Evolutionary conservation across 2,329 filamentous ascomycete genomes (phyloP).

Genomic region (Chaetomiaceae sp.): DNA sequence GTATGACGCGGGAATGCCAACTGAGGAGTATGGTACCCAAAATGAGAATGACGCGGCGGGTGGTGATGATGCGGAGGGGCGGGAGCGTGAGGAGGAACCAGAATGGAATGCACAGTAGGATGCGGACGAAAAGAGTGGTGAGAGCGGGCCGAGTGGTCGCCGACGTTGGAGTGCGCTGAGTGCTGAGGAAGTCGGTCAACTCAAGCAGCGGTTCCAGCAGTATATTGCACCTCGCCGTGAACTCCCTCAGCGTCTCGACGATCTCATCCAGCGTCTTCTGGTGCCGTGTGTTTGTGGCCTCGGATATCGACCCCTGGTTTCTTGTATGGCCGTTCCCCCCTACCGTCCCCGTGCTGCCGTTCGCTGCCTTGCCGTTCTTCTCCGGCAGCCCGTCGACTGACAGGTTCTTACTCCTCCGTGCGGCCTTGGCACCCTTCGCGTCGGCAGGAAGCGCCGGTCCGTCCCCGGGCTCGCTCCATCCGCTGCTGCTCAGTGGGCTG

Average conservation of each 20-base stretch:
- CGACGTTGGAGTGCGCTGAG: slow-evolving; percentile 82
- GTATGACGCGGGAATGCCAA: slow-evolving; percentile 85
- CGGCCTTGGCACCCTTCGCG: slow-evolving; percentile 21
- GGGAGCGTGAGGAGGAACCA: slow-evolving; percentile 82
- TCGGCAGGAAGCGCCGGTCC: slow-evolving; percentile 28
- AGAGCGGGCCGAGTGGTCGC: slow-evolving; percentile 87
- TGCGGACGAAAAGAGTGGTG: slow-evolving; percentile 82
- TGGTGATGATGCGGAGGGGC: slow-evolving; percentile 80
- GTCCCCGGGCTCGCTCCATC: slow-evolving; percentile 54
- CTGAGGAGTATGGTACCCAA: slow-evolving; percentile 83
- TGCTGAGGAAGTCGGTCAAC: slow-evolving; percentile 89
- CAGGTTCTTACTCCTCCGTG: slow-evolving; percentile 29
- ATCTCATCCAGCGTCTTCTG: slow-evolving; percentile 98
- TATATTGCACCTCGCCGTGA: slow-evolving; percentile 88
- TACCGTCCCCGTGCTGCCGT: slow-evolving; percentile 13
- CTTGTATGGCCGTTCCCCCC: slow-evolving; percentile 27
- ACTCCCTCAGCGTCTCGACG: slow-evolving; percentile 83
- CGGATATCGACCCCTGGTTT: slow-evolving; percentile 48
- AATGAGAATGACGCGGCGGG: slow-evolving; percentile 75
- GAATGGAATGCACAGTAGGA: slow-evolving; percentile 79
- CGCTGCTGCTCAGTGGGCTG: slow-evolving; percentile 83
- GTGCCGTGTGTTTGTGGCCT: slow-evolving; percentile 64
- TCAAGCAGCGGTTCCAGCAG: slow-evolving; percentile 83
- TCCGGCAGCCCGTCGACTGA: slow-evolving; percentile 27
- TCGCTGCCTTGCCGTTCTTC: slow-evolving; percentile 32